Percentiles rank a stretch among this genome's conserved stretches.
Evolutionary conservation across 176 grass and related monocot genomes (phyloP).

Genomic region (Cenchrus purpureus): DNA sequence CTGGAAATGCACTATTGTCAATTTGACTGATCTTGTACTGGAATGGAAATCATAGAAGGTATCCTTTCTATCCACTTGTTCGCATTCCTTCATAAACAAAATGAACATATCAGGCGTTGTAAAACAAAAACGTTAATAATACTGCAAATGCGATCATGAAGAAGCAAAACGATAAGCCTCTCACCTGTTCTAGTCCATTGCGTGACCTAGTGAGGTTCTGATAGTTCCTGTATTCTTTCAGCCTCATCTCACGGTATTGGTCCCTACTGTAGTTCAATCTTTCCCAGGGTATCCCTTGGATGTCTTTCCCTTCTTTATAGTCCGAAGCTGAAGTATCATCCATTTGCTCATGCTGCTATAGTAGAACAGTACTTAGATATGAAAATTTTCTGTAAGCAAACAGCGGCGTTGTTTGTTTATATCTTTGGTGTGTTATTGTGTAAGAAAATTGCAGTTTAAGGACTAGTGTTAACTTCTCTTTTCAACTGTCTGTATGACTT

Average conservation of each 20-base stretch:
- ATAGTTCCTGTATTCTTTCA: constrained; percentile 67
- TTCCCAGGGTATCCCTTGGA: constrained; percentile 76
- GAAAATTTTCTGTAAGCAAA: background rate
- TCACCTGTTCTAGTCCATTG: constrained; percentile 26
- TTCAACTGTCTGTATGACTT: background rate
- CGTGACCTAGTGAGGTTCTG: constrained; percentile 33
- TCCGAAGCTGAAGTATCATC: constrained; percentile 40
- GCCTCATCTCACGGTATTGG: constrained; percentile 61
- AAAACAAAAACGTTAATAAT: background rate
- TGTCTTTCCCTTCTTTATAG: constrained; percentile 48
- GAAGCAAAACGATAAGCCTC: background rate
- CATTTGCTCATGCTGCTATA: constrained; percentile 30
- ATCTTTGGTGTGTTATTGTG: background rate
- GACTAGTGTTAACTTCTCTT: background rate
- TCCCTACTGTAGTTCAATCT: constrained; percentile 52
- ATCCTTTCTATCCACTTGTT: constrained; percentile 48
- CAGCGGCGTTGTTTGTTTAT: background rate
- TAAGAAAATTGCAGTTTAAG: background rate
- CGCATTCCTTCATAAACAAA: constrained; percentile 52
- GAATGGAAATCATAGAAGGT: constrained; percentile 87
- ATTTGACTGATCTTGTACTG: constrained; percentile 72
- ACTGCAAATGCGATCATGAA: background rate
- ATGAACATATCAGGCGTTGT: background rate
- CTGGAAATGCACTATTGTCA: constrained; percentile 97
- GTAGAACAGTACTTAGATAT: background rate